Evolutionary conservation across 371 early-diverging fungal genomes (phyloP), one percentile per base, ranked within the genome.

Genomic region (Coemansia sp.): DNA sequence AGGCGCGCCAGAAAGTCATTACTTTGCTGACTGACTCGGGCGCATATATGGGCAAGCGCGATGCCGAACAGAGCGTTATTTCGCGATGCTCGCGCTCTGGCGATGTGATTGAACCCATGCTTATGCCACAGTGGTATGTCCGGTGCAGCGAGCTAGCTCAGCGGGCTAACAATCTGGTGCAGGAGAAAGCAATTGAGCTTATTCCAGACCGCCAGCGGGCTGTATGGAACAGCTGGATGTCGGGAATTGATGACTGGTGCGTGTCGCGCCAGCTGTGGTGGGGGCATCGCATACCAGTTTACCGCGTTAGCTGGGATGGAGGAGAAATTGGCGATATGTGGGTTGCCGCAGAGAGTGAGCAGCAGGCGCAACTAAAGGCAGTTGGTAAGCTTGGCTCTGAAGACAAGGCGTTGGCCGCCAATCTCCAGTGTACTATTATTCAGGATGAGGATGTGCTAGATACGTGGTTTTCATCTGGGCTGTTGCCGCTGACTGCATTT

Each of bases 211-310:
- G 88, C n/a, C 90, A 92, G 51, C 85, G 85, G 29, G 89, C 88
- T 68, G 94, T 92, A 52, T 99, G 95, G 95, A 87, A 91, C 79
- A 82, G 88, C 16, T 99, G 99, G 99, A 81, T 99, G 59, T 89
- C 90, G 61, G 93, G 92, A 68, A 92, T 92, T 54, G 91, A 95
- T 73, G 99, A 99, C 80, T 99, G 99, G 99, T 99, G 98, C 67
- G 89, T 97, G 39, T 97, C 97, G 10, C 86, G 99, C 53, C 99
- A 99, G 80, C 81, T 99, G 54, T 99, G 99, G 98, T 99, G 99
- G 99, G 99, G 99, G 16, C 99, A 99, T 75, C 87, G 92, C 55
- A 91, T 99, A 64, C 99, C 99, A n/a, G 97, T 98, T 2, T 99
- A 97, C 82, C 86, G 84, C 31, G 80, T 95, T 52, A 73, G 76